Base-by-base conservation (phyloP, 2,329 filamentous ascomycete genomes). In the Neofusicoccum umdonicola region DNA sequence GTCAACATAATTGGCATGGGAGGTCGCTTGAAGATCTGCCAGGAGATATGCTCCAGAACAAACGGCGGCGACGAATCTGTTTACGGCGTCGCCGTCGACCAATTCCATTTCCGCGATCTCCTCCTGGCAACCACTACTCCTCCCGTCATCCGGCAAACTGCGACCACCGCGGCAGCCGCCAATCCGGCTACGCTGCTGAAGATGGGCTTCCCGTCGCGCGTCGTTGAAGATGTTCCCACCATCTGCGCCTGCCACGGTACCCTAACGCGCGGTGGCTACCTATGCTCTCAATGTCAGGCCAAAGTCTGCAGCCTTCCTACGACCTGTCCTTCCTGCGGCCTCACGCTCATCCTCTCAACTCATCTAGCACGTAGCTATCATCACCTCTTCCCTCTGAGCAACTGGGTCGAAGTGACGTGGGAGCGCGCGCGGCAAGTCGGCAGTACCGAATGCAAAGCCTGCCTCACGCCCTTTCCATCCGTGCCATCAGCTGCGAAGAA, bases 141-240 rank as follows among this genome's bases (percentile, higher is more conserved):
- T 0, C 95, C 94, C 0, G 89, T 93, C 17, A 91, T 93, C 12
- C 87, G 91, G 63, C 78, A 80, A 45, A 84, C 27, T 31, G 4
- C 81, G 66, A 51, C 22, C 4, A 41, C 73, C 69, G 62, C 76
- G 66, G 61, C 70, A 68, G 68, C 71, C 3, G 67, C 72, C 69
- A 79, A 84, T 71, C 76, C 82, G 72, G 78, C 74, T 64, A 83
- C 85, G 2, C 82, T 99, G 45, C 85, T 99, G 31, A 96, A 96
- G 91, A 99, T 99, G 94, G 95, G 95, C 4, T 99, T 99, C 73
- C 95, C 95, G 0, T 96, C 92, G 5, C 87, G 93, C 42, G 90
- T 90, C 2, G 87, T 95, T 4, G 91, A 92, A 62, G 83, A 87
- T 27, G 82, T 83, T 52, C 85, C 88, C 4, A 93, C 90, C 66